phyloP scores from a whole-genome alignment of 2,329 filamentous ascomycete genomes.

The Colletotrichum sp. region DNA sequence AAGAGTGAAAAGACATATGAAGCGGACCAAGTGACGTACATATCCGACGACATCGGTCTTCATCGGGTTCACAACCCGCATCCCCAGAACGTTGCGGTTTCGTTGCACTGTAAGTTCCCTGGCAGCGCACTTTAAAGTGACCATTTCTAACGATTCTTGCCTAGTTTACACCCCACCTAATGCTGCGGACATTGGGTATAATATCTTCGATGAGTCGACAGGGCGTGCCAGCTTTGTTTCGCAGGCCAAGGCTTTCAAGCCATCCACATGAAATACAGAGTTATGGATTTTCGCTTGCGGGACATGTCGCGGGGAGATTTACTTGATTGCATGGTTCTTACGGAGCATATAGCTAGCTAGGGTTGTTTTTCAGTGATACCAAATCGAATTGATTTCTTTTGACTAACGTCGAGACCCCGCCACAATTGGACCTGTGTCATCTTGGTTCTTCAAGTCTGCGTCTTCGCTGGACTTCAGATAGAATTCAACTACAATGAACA shows the following conservation, averaged over 20 bases:
- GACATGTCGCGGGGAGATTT: background rate
- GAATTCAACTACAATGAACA: too few relatives aligned
- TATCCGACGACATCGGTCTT: background rate
- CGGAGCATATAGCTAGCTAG: background rate
- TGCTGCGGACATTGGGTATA: background rate
- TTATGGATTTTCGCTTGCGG: background rate
- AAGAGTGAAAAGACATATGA: background rate
- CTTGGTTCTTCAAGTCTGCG: background rate
- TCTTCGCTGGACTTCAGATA: background rate
- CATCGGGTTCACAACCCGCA: background rate
- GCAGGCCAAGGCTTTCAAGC: background rate
- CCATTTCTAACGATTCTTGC: background rate
- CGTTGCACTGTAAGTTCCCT: background rate
- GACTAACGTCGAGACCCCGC: background rate
- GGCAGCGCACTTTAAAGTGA: too few relatives aligned
- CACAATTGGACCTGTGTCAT: background rate
- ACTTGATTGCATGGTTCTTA: background rate
- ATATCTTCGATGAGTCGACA: background rate
- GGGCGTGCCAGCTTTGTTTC: background rate
- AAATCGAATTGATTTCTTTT: background rate
- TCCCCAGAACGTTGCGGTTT: background rate
- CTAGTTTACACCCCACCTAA: background rate
- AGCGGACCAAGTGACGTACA: background rate
- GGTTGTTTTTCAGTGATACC: background rate
- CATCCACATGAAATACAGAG: background rate